phyloP scores from a whole-genome alignment of 192 early-diverging fungal species.

The Chytriomyces sp. region DNA sequence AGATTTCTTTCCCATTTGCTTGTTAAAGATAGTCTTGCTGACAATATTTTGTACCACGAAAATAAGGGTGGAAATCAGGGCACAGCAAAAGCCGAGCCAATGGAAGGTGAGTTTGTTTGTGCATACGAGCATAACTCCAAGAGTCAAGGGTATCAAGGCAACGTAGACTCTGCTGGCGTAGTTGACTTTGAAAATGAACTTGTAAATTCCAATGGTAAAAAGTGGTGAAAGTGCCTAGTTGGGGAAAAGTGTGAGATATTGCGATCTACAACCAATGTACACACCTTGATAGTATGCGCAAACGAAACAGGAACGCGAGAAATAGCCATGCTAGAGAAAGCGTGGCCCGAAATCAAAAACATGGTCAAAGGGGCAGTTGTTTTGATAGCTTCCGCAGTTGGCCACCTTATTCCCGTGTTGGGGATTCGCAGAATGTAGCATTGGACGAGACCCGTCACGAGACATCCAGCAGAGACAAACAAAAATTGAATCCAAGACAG shows the following conservation, averaged over 20 bases:
- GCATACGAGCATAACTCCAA: slow-evolving; percentile 89
- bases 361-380: slow-evolving; percentile 70
- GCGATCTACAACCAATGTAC: no score
- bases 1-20: slow-evolving; percentile 26
- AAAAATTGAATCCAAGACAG: slow-evolving; percentile 83
- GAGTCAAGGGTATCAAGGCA: slow-evolving; percentile 75
- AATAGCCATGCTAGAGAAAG: slow-evolving; percentile 76
- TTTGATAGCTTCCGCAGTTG: slow-evolving; percentile 54
- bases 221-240: slow-evolving; percentile 76
- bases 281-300: slow-evolving; percentile 89
- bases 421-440: slow-evolving; percentile 35
- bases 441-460: slow-evolving; percentile 24
- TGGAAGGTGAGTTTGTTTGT: slow-evolving; percentile 70
- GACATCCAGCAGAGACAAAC: slow-evolving; percentile 57
- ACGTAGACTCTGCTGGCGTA: slow-evolving; percentile 76
- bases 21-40: slow-evolving; percentile 74
- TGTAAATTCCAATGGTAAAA: slow-evolving; percentile 81
- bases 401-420: slow-evolving; percentile 56
- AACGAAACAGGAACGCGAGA: slow-evolving; percentile 78
- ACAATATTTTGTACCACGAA: slow-evolving; percentile 90
- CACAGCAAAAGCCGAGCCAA: slow-evolving; percentile 72
- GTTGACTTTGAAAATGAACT: slow-evolving; percentile 64
- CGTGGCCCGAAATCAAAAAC: slow-evolving; percentile 85
- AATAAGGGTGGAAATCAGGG: slow-evolving; percentile 72
- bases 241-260: not conserved